A percentile compares a stretch with the other conserved stretches of the same genome.
Evolutionary conservation across 139 green algal genomes (phyloP).

Genomic region (Haematococcus lacustris): DNA sequence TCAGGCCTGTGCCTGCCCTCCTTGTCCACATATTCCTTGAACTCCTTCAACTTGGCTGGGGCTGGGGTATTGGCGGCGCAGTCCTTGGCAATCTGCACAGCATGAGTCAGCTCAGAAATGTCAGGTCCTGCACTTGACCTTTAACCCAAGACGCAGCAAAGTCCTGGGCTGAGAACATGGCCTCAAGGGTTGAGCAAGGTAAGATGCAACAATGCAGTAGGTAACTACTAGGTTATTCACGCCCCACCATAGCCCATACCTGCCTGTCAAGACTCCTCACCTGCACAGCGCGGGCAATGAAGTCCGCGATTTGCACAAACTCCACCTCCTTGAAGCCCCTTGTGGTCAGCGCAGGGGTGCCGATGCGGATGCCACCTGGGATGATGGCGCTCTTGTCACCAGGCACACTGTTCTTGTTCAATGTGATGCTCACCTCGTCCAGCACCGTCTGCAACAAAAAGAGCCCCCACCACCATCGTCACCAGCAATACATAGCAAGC

Average conservation of each 20-base stretch:
- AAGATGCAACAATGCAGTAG: too few relatives aligned
- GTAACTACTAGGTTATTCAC: too few relatives aligned
- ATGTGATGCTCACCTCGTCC: constrained; percentile 72
- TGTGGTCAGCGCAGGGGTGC: constrained; percentile 87
- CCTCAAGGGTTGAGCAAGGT: too few relatives aligned
- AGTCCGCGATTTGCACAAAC: constrained; percentile 69
- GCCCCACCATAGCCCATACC: not conserved
- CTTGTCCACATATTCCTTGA: constrained; percentile 60
- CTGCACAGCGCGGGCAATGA: constrained; percentile 62
- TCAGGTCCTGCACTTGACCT: too few relatives aligned
- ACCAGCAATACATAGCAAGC: too few relatives aligned
- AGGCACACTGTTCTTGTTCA: constrained; percentile 94
- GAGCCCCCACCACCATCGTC: too few relatives aligned
- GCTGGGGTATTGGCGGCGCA: constrained; percentile 33
- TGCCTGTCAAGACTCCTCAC: not conserved
- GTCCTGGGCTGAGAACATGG: too few relatives aligned
- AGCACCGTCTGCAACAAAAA: constrained; percentile 47
- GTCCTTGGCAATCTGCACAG: constrained; percentile 56
- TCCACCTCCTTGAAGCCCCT: constrained; percentile 83
- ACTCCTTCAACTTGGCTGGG: constrained; percentile 90
- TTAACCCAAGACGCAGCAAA: too few relatives aligned
- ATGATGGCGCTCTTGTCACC: constrained; percentile 89
- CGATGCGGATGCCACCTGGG: constrained; percentile 90
- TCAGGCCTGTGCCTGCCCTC: constrained; percentile 26
- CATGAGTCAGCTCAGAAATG: too few relatives aligned